These are phyloP conservation scores for Tremella fuciformis DNA, from an alignment of 768 basidiomycete species.

Conservation along the genomic window DNA sequence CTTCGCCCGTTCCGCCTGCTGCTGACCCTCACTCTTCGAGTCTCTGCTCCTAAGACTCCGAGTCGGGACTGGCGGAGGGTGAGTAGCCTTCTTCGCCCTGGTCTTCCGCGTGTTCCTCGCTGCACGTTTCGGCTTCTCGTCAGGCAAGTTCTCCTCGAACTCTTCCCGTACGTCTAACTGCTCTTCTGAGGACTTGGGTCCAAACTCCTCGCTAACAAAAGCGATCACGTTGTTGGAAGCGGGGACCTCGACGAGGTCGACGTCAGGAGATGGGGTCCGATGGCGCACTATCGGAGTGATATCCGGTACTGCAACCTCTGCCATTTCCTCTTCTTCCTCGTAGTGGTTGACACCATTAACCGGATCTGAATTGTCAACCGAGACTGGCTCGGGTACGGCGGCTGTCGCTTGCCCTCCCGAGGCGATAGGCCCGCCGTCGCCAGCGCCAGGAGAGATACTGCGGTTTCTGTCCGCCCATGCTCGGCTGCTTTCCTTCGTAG, in stretches of 20 bases:
- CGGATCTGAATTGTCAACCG: conserved; percentile 2
- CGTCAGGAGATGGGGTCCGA: not conserved
- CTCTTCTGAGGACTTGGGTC: not conserved
- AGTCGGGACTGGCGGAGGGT: conserved; percentile 43
- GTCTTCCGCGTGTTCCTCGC: not conserved
- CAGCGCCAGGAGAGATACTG: not conserved
- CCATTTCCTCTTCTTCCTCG: conserved; percentile 17
- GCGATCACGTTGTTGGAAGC: not conserved
- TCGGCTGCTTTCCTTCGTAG: conserved; percentile 10
- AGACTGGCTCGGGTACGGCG: too few species aligned
- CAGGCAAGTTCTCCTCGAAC: not conserved
- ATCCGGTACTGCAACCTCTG: conserved; percentile 10
- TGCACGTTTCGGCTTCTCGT: not conserved
- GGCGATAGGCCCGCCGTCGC: not conserved
- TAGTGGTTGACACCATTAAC: not conserved
- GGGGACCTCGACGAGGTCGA: not conserved
- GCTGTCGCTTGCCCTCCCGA: too few species aligned
- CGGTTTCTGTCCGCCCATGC: conserved; percentile 14
- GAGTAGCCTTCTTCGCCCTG: conserved; percentile 31
- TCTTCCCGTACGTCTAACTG: not conserved
- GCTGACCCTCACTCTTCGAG: conserved; percentile 58
- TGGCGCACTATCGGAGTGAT: conserved; percentile 15
- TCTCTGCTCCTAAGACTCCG: conserved; percentile 63
- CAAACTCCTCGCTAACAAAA: not conserved
- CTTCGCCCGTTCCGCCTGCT: conserved; percentile 57